Evolutionary conservation across 345 rosid genomes (phyloP).

Genomic region (Lepidium africanum): DNA sequence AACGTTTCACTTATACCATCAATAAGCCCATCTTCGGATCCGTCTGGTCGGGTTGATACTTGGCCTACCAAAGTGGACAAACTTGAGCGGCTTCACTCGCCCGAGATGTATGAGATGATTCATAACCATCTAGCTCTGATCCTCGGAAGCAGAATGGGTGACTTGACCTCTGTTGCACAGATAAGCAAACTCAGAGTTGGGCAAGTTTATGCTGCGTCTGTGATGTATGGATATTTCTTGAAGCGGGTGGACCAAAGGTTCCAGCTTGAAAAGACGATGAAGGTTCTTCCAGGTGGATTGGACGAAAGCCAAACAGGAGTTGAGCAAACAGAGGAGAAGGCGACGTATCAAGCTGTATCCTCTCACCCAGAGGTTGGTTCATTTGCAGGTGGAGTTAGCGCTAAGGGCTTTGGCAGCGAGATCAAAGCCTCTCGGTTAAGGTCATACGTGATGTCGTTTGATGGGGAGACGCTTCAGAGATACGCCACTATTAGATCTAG

Average conservation of each 20-base stretch:
- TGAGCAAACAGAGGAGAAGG: slow-evolving; percentile 18
- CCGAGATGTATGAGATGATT: slow-evolving; percentile 93
- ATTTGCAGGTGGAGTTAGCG: slow-evolving; percentile 45
- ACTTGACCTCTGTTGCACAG: slow-evolving; percentile 50
- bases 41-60: slow-evolving; percentile 51
- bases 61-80: slow-evolving; percentile 67
- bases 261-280: slow-evolving; percentile 97
- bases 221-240: slow-evolving; percentile 94
- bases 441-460: slow-evolving; percentile 84
- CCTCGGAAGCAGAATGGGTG: slow-evolving; percentile 63
- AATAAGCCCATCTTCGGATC: slow-evolving; percentile 42
- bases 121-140: slow-evolving; percentile 85
- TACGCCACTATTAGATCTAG: slow-evolving; percentile 91
- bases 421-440: slow-evolving; percentile 60
- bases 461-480: slow-evolving; percentile 85
- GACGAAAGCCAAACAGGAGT: slow-evolving; percentile 29
- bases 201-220: slow-evolving; percentile 99
- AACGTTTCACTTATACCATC: slow-evolving; percentile 68
- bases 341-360: slow-evolving; percentile 29
- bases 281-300: slow-evolving; percentile 48
- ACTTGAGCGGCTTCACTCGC: slow-evolving; percentile 73
- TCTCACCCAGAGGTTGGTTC: slow-evolving; percentile 62
- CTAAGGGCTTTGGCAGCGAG: slow-evolving; percentile 55
- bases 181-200: slow-evolving; percentile 89
- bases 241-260: slow-evolving; percentile 89